Evolutionary conservation across 257 asterid species (phyloP), one percentile per base, ranked within the genome.

Genomic region (Ophiorrhiza pumila): DNA sequence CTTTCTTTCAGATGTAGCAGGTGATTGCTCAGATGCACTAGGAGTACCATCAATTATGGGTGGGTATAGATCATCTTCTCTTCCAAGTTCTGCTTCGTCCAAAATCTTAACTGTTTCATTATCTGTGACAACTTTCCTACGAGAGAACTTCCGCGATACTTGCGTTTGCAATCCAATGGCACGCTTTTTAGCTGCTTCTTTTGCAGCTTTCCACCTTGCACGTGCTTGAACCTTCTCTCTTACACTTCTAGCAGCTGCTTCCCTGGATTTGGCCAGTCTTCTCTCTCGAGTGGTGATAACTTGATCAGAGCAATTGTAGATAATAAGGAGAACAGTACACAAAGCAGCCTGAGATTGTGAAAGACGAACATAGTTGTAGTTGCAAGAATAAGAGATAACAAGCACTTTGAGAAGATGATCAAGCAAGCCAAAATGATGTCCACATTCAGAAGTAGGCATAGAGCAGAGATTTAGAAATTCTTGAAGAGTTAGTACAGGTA

Each of bases 301-400:
- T 88, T 90, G 98, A 76, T 95, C 99, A 11, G 97, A 89, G 72
- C 90, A 95, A 83, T 89, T 95, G 80, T 92, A 95, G 68, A 92
- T 83, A 68, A 92, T 88, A 62, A 95, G 85, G 74, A 95, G 84
- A 82, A 92, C 76, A 53, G 96, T 90, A 73, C 90, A 84, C 74
- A 95, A 78, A 76, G 89, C 99, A 81, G 87, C 98, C 99, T 95
- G 84, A 71, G 53, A 64, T 43, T 74, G 62, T 59, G 64, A 14
- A 61, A 42, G 61, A 67, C 52, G 65, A 56, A 37, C 20, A 50
- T 8, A 41, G 49, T 65, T 39, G 59, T 22, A 37, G 58, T 62
- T 50, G 41, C 59, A 37, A 45, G 7, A 31, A 34, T 53, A 70
- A 53, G 58, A 64, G 66, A 69, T 12, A 37, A 68, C 49, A 39